Evolutionary conservation across 441 rosid genomes (phyloP).

Genomic region (Pelargonium fulgidum): DNA sequence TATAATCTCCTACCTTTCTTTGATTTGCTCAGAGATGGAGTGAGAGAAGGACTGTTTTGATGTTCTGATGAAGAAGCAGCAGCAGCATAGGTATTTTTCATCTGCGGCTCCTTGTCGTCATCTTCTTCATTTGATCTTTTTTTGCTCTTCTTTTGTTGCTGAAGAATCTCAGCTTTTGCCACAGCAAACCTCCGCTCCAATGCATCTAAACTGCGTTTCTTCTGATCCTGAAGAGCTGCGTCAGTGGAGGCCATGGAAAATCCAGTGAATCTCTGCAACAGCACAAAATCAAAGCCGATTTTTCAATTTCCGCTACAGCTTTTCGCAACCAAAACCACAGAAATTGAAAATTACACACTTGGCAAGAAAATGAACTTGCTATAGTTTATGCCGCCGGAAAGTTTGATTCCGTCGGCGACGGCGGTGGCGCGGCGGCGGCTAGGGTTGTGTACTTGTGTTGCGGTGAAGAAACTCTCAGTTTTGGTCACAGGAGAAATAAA

Average conservation of each 20-base stretch:
- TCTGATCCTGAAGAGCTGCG: conserved; percentile 30
- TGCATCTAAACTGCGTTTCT: conserved; percentile 48
- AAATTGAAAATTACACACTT: not conserved
- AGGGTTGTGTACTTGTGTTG: too few relatives aligned
- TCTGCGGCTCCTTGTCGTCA: conserved; percentile 13
- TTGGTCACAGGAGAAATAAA: too few relatives aligned
- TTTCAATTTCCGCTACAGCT: not conserved
- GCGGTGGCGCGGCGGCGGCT: not conserved
- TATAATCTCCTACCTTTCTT: conserved; percentile 34
- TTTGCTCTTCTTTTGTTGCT: conserved; percentile 38
- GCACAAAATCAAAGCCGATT: not conserved
- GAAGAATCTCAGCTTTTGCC: conserved; percentile 53
- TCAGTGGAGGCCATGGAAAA: conserved; percentile 21
- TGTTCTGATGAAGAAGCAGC: conserved; percentile 17
- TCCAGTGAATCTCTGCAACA: not conserved
- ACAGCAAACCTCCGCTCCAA: conserved; percentile 50
- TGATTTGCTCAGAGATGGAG: conserved; percentile 10
- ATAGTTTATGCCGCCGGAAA: not conserved
- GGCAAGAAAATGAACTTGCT: not conserved
- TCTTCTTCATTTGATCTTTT: conserved; percentile 21
- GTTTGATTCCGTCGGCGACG: not conserved
- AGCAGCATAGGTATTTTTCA: conserved; percentile 3
- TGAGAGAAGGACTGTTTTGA: conserved; percentile 18
- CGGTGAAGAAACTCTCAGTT: too few relatives aligned
- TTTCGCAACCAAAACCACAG: not conserved